Percentiles rank a stretch among this genome's conserved stretches.
These are phyloP conservation scores for Paramecium primaurelia DNA, from an alignment of 73 alveolate genomes.

Conservation along the genomic window DNA sequence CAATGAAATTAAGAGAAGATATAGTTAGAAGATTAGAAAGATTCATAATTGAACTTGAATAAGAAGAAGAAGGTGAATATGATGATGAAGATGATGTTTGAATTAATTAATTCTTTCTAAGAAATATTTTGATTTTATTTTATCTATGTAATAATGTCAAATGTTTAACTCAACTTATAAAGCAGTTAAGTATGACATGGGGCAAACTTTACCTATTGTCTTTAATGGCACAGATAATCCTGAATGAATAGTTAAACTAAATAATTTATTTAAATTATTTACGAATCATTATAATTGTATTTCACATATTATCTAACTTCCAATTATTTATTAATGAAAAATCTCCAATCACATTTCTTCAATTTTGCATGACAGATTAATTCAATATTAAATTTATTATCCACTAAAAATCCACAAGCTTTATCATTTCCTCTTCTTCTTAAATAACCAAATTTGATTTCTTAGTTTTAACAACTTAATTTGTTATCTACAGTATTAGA, in stretches of 20 bases:
- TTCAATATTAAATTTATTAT: neutral
- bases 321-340: neutral
- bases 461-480: neutral
- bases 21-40: constrained; percentile 65
- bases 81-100: neutral
- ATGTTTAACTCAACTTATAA: neutral
- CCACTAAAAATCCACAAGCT: neutral
- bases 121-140: neutral
- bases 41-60: constrained; percentile 26
- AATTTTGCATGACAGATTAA: neutral
- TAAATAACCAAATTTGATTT: neutral
- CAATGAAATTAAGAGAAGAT: constrained; percentile 76
- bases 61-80: neutral
- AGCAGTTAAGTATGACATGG: neutral
- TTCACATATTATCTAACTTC: neutral
- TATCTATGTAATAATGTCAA: neutral
- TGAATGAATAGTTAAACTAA: neutral
- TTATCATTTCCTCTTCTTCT: neutral
- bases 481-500: neutral
- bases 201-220: neutral
- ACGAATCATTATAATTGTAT: neutral
- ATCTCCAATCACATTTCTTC: neutral
- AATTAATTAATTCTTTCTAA: neutral
- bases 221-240: neutral
- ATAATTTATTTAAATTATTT: neutral